These are phyloP conservation scores for Podaxis carcinomalis DNA, from an alignment of 768 basidiomycete species.

Conservation along the genomic window DNA sequence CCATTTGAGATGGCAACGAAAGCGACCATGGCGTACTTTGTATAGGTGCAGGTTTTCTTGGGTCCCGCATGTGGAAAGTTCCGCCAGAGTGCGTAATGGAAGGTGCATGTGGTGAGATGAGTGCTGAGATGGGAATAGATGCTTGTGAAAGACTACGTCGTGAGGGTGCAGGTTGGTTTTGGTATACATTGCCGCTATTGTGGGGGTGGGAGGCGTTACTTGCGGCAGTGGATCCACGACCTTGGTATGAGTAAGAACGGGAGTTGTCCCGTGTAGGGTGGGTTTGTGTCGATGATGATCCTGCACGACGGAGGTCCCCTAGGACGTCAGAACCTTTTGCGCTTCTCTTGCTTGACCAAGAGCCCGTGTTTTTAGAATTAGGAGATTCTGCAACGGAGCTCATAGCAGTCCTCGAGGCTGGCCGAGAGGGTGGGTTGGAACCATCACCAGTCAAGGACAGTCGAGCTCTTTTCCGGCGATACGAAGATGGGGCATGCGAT, in stretches of 20 bases:
- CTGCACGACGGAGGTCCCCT: constrained; percentile 16
- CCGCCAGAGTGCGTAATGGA: constrained; percentile 51
- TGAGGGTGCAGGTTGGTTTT: constrained; percentile 30
- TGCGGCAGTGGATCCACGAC: too few relatives aligned
- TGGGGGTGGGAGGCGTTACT: neutral
- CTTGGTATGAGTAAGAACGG: constrained; percentile 14
- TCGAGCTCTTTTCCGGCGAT: constrained; percentile 62
- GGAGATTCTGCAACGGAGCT: constrained; percentile 15
- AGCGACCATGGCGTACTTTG: constrained; percentile 62
- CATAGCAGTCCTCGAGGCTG: constrained; percentile 7
- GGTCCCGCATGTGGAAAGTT: constrained; percentile 79
- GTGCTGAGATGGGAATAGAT: constrained; percentile 77
- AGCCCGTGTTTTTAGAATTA: constrained; percentile 40
- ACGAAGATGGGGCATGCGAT: constrained; percentile 67
- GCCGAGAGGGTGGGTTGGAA: constrained; percentile 32
- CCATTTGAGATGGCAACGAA: constrained; percentile 33
- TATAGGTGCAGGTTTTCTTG: constrained; percentile 56
- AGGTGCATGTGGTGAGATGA: constrained; percentile 75
- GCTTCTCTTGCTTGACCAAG: constrained; percentile 39
- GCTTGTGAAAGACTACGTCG: constrained; percentile 60
- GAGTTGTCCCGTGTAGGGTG: constrained; percentile 17
- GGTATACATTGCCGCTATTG: constrained; percentile 6
- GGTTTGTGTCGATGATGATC: constrained; percentile 19
- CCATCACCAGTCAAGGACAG: constrained; percentile 42
- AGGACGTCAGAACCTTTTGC: constrained; percentile 12